Evolutionary conservation across 495 filamentous ascomycete species (phyloP).

Genomic region (Platismatia glauca): DNA sequence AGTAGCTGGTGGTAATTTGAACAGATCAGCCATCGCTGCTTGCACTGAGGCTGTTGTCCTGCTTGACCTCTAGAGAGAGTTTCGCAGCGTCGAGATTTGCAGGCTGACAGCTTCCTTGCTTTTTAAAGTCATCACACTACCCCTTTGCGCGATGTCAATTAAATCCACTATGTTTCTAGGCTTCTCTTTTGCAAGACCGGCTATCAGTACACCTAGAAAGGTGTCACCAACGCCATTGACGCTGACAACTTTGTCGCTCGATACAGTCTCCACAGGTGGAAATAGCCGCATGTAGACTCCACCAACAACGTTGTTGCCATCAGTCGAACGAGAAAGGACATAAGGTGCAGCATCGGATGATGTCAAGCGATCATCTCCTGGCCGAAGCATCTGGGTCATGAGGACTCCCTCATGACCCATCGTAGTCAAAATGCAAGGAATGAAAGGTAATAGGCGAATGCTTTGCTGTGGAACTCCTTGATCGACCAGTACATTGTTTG

Average conservation of each 20-base stretch:
- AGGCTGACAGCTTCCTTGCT: conserved; percentile 62
- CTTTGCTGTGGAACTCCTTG: conserved; percentile 72
- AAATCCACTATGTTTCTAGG: conserved; percentile 33
- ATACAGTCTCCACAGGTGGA: conserved; percentile 54
- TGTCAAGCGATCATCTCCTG: conserved; percentile 54
- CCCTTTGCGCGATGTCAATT: conserved; percentile 54
- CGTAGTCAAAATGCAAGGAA: conserved; percentile 77
- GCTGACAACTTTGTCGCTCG: conserved; percentile 56
- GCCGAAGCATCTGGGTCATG: conserved; percentile 57
- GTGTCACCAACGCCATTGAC: conserved; percentile 96
- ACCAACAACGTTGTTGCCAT: conserved; percentile 48
- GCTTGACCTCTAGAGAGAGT: background rate
- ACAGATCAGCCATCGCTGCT: background rate
- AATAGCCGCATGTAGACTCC: conserved; percentile 83
- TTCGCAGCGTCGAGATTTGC: conserved; percentile 21
- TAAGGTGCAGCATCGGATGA: conserved; percentile 53
- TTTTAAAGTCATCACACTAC: conserved; percentile 64
- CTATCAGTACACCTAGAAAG: conserved; percentile 70
- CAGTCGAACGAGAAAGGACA: conserved; percentile 50
- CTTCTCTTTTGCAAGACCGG: conserved; percentile 45
- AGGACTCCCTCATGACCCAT: conserved; percentile 73
- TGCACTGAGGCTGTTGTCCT: background rate
- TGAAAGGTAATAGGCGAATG: conserved; percentile 79
- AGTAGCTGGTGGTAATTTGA: conserved; percentile 35
- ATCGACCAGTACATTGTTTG: conserved; percentile 55